These are phyloP conservation scores for Candida sakaeoensis DNA, from an alignment of 805 yeast species.

Conservation along the genomic window DNA sequence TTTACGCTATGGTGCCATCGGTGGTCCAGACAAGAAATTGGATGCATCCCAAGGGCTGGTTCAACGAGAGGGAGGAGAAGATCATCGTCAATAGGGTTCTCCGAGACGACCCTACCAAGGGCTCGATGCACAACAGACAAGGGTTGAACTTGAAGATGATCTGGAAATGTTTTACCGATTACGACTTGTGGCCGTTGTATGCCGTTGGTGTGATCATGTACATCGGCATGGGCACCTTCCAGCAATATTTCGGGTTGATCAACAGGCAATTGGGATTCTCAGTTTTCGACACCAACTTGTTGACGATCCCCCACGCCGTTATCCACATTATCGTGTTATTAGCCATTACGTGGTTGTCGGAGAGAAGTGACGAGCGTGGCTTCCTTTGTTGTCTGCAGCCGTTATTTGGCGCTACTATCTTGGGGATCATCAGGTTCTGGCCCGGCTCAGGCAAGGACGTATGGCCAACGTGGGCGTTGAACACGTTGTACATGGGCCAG, in stretches of 20 bases:
- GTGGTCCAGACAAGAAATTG: slow-evolving; percentile 48
- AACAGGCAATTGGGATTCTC: slow-evolving; percentile 19
- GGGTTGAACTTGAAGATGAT: slow-evolving; percentile 44
- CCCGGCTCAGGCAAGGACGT: slow-evolving; percentile 10
- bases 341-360: slow-evolving; percentile 33
- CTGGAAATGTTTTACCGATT: slow-evolving; percentile 41
- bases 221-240: slow-evolving; percentile 17
- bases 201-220: slow-evolving; percentile 33
- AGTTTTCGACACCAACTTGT: slow-evolving; percentile 19
- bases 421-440: slow-evolving; percentile 12
- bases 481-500: slow-evolving; percentile 23
- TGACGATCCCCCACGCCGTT: slow-evolving; percentile 20
- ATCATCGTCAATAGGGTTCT: slow-evolving; percentile 56
- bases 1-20: slow-evolving; percentile 49
- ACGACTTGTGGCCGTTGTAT: slow-evolving; percentile 38
- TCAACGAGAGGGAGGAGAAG: slow-evolving; percentile 49
- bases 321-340: slow-evolving; percentile 35
- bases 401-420: slow-evolving; percentile 7
- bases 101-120: slow-evolving; percentile 59
- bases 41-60: slow-evolving; percentile 46
- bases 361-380: slow-evolving; percentile 24
- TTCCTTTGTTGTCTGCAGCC: slow-evolving; percentile 10
- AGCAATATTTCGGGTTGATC: slow-evolving; percentile 11
- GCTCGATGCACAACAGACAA: slow-evolving; percentile 62
- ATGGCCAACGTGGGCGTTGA: slow-evolving; percentile 13